A percentile compares a stretch with the other conserved stretches of the same genome.
Evolutionary conservation across 495 filamentous ascomycete species (phyloP).

Genomic region (Penicillium fimorum): DNA sequence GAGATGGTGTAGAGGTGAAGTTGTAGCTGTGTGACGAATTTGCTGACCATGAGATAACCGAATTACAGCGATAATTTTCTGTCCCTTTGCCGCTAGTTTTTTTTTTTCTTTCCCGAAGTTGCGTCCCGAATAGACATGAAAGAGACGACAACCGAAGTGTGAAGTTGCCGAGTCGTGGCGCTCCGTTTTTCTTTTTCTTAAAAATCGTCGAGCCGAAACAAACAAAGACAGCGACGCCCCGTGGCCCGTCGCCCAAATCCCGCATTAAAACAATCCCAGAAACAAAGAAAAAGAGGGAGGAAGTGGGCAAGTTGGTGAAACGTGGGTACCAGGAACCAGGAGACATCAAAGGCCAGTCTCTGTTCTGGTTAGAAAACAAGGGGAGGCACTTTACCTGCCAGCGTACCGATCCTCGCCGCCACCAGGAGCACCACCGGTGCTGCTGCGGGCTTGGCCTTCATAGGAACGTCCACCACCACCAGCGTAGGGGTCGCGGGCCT

Average conservation of each 20-base stretch:
- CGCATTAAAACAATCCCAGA: slow-evolving; percentile 38
- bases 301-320: slow-evolving; percentile 13
- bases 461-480: slow-evolving; percentile 45
- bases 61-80: slow-evolving; percentile 53
- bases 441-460: slow-evolving; percentile 34
- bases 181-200: slow-evolving; percentile 30
- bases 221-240: slow-evolving; percentile 37
- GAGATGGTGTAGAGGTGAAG: slow-evolving; percentile 28
- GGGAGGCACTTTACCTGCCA: slow-evolving; percentile 40
- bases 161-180: slow-evolving; percentile 34
- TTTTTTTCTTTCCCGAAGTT: slow-evolving; percentile 37
- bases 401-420: slow-evolving; percentile 48
- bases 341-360: slow-evolving; percentile 13
- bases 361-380: slow-evolving; percentile 15
- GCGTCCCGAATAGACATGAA: slow-evolving; percentile 44
- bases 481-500: slow-evolving; percentile 60
- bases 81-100: slow-evolving; percentile 44
- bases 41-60: slow-evolving; percentile 51
- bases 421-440: slow-evolving; percentile 5
- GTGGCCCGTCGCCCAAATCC: slow-evolving; percentile 37
- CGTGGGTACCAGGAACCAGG: slow-evolving; percentile 16
- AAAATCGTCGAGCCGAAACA: slow-evolving; percentile 26
- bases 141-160: slow-evolving; percentile 40
- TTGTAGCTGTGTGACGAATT: slow-evolving; percentile 38
- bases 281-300: slow-evolving; percentile 18